phyloP scores from a whole-genome alignment of 768 basidiomycete species.

The Serendipita sp. region DNA sequence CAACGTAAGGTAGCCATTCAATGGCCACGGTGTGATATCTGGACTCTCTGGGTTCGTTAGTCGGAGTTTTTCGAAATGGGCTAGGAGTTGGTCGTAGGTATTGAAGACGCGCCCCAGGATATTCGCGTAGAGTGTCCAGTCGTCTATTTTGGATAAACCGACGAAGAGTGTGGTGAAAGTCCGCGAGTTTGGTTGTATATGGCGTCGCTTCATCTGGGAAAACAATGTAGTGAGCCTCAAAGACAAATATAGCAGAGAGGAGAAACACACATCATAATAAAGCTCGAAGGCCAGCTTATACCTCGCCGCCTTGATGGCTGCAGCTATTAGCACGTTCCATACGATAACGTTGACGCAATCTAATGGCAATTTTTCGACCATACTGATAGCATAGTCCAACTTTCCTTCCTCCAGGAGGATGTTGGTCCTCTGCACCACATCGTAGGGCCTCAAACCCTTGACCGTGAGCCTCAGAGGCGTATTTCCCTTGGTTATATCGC shows the following conservation, averaged over 20 bases:
- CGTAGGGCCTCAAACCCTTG: conserved; percentile 10
- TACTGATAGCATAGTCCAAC: conserved; percentile 43
- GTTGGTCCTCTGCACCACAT: conserved; percentile 11
- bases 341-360: conserved; percentile 59
- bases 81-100: conserved; percentile 41
- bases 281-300: conserved; percentile 48
- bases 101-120: conserved; percentile 46
- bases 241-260: background rate
- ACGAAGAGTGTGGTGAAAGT: conserved; percentile 58
- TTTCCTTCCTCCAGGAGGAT: conserved; percentile 36
- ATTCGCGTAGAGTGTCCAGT: conserved; percentile 42
- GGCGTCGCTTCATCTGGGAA: conserved; percentile 67
- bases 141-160: conserved; percentile 42
- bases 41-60: conserved; percentile 25
- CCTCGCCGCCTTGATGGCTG: conserved; percentile 38
- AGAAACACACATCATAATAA: conserved; percentile 43
- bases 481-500: background rate
- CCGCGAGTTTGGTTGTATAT: conserved; percentile 47
- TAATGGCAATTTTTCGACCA: conserved; percentile 51
- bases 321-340: conserved; percentile 68
- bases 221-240: conserved; percentile 4
- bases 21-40: conserved; percentile 32
- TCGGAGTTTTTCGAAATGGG: conserved; percentile 32
- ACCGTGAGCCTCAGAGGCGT: background rate
- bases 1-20: conserved; percentile 48